Percentiles rank a stretch among this genome's conserved stretches.
Evolutionary conservation across 352 stramenopile genomes (phyloP).

Genomic region (Phytophthora pseudosyringae): DNA sequence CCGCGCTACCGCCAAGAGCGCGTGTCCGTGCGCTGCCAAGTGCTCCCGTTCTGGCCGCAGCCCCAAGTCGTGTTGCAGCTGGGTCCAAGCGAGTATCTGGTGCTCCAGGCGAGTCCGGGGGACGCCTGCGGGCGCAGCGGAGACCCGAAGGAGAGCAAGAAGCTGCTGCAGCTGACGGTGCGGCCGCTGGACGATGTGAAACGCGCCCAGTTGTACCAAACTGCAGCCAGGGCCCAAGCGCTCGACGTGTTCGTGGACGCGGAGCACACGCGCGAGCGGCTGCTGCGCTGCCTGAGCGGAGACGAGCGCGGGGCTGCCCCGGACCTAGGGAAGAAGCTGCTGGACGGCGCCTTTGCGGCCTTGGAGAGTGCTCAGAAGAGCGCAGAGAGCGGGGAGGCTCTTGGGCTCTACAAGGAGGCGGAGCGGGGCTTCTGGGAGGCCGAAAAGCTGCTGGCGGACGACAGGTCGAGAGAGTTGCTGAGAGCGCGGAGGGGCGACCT

Average conservation of each 20-base stretch:
- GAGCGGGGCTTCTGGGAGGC: slow-evolving; percentile 43
- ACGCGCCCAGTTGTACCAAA: slow-evolving; percentile 50
- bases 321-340: slow-evolving; percentile 20
- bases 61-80: slow-evolving; percentile 46
- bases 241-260: slow-evolving; percentile 55
- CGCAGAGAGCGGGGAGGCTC: slow-evolving; percentile 5
- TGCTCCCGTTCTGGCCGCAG: slow-evolving; percentile 41
- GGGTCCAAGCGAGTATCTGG: slow-evolving; percentile 25
- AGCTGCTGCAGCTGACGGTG: slow-evolving; percentile 46
- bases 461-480: slow-evolving; percentile 47
- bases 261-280: slow-evolving; percentile 27
- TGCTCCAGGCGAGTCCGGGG: slow-evolving; percentile 25
- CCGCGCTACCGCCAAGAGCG: slow-evolving; percentile 41
- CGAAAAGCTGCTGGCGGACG: slow-evolving; percentile 42
- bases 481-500: slow-evolving; percentile 38
- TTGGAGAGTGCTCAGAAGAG: slow-evolving; percentile 42
- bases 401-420: slow-evolving; percentile 44
- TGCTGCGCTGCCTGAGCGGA: slow-evolving; percentile 25
- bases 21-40: slow-evolving; percentile 25
- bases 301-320: background rate
- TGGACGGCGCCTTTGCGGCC: slow-evolving; percentile 52
- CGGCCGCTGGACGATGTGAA: slow-evolving; percentile 50
- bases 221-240: slow-evolving; percentile 37
- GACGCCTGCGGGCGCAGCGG: slow-evolving; percentile 28
- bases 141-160: slow-evolving; percentile 33